Conservation (phyloP, 441 rosid genomes). For the Codiaeum variegatum region DNA sequence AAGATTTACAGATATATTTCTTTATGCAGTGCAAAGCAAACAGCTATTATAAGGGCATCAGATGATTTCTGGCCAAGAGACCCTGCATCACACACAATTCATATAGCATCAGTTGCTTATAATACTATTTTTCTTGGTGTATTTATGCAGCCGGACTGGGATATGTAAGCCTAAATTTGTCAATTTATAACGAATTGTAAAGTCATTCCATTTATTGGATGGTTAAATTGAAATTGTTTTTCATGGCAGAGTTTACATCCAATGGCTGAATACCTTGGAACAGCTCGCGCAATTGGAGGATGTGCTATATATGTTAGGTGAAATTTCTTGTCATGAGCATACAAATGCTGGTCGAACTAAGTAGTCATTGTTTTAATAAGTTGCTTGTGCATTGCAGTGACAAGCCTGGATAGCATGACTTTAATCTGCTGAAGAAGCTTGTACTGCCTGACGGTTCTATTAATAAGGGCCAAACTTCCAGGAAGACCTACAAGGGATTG, state of each 20-base stretch:
- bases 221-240: conserved; percentile 11
- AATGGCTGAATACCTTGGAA: conserved; percentile 67
- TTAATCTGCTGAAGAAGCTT: conserved; percentile 50
- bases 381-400: conserved; percentile 33
- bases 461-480: conserved; percentile 58
- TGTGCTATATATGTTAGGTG: conserved; percentile 65
- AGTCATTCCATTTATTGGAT: background rate
- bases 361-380: background rate
- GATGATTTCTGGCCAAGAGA: conserved; percentile 76
- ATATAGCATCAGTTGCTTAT: conserved; percentile 65
- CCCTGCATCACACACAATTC: conserved; percentile 65
- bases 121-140: conserved; percentile 65
- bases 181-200: background rate
- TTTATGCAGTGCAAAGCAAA: conserved; percentile 41
- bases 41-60: conserved; percentile 58
- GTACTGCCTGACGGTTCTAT: conserved; percentile 63
- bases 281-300: conserved; percentile 62
- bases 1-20: background rate
- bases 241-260: conserved; percentile 52
- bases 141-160: conserved; percentile 79
- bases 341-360: background rate
- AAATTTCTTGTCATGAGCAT: background rate
- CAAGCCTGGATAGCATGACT: conserved; percentile 63
- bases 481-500: conserved; percentile 61
- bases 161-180: conserved; percentile 29